Percentiles rank a stretch among this genome's conserved stretches.
Evolutionary conservation across 495 filamentous ascomycete species (phyloP).

Genomic region (Aspergillus campestris): DNA sequence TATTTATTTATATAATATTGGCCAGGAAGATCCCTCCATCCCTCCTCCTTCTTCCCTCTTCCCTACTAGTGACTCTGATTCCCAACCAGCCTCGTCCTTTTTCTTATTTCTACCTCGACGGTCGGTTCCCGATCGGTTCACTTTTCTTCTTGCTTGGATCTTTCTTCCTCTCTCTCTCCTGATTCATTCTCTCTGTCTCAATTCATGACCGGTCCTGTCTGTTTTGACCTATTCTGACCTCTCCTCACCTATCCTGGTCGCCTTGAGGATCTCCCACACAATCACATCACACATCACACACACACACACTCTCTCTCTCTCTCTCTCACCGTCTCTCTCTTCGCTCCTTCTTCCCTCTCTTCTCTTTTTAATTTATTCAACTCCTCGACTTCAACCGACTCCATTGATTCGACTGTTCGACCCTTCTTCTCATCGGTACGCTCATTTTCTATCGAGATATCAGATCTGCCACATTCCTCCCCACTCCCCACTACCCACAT

Average conservation of each 20-base stretch:
- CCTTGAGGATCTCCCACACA: no score
- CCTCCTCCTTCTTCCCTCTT: slow-evolving; percentile 10
- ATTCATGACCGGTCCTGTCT: no score
- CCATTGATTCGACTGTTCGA: neutral
- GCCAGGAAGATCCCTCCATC: no score
- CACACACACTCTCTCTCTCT: neutral
- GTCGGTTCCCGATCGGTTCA: neutral
- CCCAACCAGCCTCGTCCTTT: neutral
- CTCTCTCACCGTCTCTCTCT: neutral
- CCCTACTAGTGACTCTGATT: neutral
- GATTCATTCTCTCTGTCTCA: slow-evolving; percentile 1
- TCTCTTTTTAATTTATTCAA: neutral
- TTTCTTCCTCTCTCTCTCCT: neutral
- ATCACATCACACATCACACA: no score
- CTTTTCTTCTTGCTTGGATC: slow-evolving; percentile 2
- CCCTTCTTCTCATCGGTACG: neutral
- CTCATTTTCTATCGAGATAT: slow-evolving; percentile 1
- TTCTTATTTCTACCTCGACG: neutral
- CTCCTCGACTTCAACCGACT: no score
- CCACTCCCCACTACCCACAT: neutral
- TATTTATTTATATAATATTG: no score
- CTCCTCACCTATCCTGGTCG: slow-evolving; percentile 1
- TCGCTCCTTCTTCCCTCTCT: slow-evolving; percentile 7
- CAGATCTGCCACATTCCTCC: slow-evolving; percentile 1
- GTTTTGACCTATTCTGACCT: slow-evolving; percentile 6